Evolutionary conservation across 129 eudicot species (phyloP).

Genomic region (Flaveria sonorensis): DNA sequence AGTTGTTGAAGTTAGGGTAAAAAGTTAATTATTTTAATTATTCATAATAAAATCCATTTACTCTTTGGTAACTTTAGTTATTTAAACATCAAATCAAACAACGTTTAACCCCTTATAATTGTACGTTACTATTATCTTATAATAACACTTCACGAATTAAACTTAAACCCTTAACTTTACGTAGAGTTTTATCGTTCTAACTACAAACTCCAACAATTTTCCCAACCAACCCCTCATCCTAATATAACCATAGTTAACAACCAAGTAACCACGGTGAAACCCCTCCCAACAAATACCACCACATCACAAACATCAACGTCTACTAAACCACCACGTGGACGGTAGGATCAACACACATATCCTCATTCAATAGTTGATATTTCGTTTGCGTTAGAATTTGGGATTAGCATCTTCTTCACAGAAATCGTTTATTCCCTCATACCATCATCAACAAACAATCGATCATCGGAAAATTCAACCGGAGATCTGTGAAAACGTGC

Average conservation of each 20-base stretch:
- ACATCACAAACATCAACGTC: conserved; percentile 13
- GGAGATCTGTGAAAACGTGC: not conserved
- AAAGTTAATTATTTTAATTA: too few relatives aligned
- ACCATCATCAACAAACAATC: not conserved
- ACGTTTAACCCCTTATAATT: too few relatives aligned
- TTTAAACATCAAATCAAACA: too few relatives aligned
- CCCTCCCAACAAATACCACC: not conserved
- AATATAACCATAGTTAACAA: conserved; percentile 13
- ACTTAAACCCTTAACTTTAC: too few relatives aligned
- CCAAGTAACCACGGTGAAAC: conserved; percentile 15
- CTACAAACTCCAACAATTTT: too few relatives aligned
- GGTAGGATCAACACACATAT: not conserved
- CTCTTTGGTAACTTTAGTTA: too few relatives aligned
- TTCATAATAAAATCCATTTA: too few relatives aligned
- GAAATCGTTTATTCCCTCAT: not conserved
- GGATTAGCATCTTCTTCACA: conserved; percentile 2
- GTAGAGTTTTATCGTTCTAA: too few relatives aligned
- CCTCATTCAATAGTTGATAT: not conserved
- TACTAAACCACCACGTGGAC: conserved; percentile 12
- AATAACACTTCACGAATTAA: too few relatives aligned
- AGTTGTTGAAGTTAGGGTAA: too few relatives aligned
- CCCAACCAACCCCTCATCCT: too few relatives aligned
- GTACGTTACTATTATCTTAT: too few relatives aligned
- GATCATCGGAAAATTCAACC: not conserved
- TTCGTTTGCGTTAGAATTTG: conserved; percentile 22